Conservation (phyloP, 2,329 filamentous ascomycete genomes). For the Cladophialophora bantiana region DNA sequence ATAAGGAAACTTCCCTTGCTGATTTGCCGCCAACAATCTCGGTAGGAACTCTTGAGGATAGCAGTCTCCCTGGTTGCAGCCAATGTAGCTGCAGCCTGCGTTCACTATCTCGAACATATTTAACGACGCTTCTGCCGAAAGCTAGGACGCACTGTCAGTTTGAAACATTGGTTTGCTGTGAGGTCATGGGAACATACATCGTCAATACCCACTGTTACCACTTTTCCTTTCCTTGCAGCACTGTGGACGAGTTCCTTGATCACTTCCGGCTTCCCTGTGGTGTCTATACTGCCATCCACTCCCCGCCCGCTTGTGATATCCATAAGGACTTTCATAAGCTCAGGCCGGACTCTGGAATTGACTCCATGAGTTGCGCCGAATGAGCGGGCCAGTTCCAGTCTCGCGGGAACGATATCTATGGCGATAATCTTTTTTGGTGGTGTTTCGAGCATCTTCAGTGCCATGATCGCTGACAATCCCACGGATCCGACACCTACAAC, state of each 20-base stretch:
- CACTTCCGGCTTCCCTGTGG: constrained; percentile 34
- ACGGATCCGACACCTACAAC: constrained; percentile 46
- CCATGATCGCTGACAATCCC: constrained; percentile 47
- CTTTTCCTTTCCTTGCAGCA: constrained; percentile 39
- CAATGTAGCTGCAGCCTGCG: constrained; percentile 37
- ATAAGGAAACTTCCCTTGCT: constrained; percentile 56
- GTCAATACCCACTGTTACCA: constrained; percentile 39
- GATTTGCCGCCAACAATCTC: constrained; percentile 31
- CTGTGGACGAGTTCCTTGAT: constrained; percentile 37
- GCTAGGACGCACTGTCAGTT: constrained; percentile 18
- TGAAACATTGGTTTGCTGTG: not conserved
- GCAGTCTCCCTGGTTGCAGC: constrained; percentile 38
- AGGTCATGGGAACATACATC: constrained; percentile 25
- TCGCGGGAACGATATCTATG: constrained; percentile 53
- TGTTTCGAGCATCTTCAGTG: constrained; percentile 41
- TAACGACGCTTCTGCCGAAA: constrained; percentile 33
- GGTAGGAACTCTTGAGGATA: constrained; percentile 40
- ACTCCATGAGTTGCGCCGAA: constrained; percentile 55
- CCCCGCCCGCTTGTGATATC: constrained; percentile 40
- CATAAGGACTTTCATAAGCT: constrained; percentile 44
- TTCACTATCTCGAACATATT: constrained; percentile 40
- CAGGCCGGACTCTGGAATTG: constrained; percentile 44
- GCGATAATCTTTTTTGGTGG: constrained; percentile 50
- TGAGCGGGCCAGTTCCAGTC: constrained; percentile 53
- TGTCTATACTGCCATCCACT: constrained; percentile 39